phyloP scores from a whole-genome alignment of 768 basidiomycete genomes.

The Leccinellum albellum region DNA sequence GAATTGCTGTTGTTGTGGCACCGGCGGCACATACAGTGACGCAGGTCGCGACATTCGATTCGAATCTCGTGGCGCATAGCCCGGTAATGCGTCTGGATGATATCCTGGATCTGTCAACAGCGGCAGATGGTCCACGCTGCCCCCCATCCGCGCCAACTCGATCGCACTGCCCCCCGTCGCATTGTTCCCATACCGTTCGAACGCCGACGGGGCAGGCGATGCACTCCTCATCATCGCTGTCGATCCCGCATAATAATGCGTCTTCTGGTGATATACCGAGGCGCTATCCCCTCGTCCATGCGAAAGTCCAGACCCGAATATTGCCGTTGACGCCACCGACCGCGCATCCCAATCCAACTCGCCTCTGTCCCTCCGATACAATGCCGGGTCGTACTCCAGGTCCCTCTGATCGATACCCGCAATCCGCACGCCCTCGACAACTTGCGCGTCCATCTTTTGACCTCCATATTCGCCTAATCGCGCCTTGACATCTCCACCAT shows the following conservation, averaged over 20 bases:
- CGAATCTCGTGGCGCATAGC: constrained; percentile 21
- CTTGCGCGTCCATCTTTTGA: constrained; percentile 66
- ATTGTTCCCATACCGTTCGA: constrained; percentile 55
- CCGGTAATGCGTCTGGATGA: constrained; percentile 17
- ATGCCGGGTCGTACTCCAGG: constrained; percentile 75
- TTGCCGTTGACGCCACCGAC: constrained; percentile 60
- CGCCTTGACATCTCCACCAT: constrained; percentile 41
- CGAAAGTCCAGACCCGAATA: constrained; percentile 39
- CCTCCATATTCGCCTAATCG: constrained; percentile 76
- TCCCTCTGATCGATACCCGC: constrained; percentile 78
- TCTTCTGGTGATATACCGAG: constrained; percentile 40
- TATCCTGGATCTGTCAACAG: constrained; percentile 40
- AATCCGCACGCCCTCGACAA: constrained; percentile 78
- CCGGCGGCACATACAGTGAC: constrained; percentile 30
- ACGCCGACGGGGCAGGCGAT: constrained; percentile 44
- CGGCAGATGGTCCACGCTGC: constrained; percentile 52
- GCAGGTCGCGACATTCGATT: constrained; percentile 10
- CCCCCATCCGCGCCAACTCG: constrained; percentile 57
- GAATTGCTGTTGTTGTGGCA: constrained; percentile 20
- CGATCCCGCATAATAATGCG: constrained; percentile 37
- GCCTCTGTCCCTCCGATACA: constrained; percentile 77
- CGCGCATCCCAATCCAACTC: constrained; percentile 87
- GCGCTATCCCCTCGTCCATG: constrained; percentile 35
- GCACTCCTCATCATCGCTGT: constrained; percentile 24
- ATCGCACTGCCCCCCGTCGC: constrained; percentile 42